phyloP scores from a whole-genome alignment of 2,329 filamentous ascomycete species.

The Verticillium dahliae region DNA sequence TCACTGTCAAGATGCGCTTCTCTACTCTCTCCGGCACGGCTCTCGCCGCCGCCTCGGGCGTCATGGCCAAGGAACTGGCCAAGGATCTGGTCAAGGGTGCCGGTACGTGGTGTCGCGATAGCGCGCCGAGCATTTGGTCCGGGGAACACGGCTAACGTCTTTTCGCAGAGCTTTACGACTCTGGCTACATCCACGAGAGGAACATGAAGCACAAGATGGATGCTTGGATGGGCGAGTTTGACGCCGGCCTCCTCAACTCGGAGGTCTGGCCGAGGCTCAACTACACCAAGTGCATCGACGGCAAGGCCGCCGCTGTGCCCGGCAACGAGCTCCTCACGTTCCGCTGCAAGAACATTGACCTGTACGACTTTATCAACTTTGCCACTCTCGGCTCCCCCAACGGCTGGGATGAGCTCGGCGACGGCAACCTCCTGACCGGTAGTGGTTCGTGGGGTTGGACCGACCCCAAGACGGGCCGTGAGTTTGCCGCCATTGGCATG shows the following conservation, averaged over 20 bases:
- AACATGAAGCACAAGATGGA: slow-evolving; percentile 8
- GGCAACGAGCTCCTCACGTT: slow-evolving; percentile 15
- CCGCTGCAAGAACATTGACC: slow-evolving; percentile 30
- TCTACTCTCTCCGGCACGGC: slow-evolving; percentile 9
- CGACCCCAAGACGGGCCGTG: slow-evolving; percentile 26
- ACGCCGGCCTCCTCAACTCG: slow-evolving; percentile 14
- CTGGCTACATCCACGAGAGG: slow-evolving; percentile 20
- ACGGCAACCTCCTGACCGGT: slow-evolving; percentile 15
- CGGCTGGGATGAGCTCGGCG: slow-evolving; percentile 4
- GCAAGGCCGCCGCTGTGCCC: slow-evolving; percentile 13
- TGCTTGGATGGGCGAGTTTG: slow-evolving; percentile 12
- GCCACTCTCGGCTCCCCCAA: slow-evolving; percentile 38
- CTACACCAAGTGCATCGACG: slow-evolving; percentile 16
- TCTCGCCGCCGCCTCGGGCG: slow-evolving; percentile 6
- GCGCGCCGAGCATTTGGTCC: not conserved
- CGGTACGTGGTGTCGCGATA: slow-evolving; percentile 1
- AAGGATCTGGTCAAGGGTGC: slow-evolving; percentile 8
- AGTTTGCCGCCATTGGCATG: slow-evolving; percentile 12
- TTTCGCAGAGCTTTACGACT: slow-evolving; percentile 18
- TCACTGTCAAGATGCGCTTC: slow-evolving; percentile 9
- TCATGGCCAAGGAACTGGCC: slow-evolving; percentile 9
- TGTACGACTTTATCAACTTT: slow-evolving; percentile 48
- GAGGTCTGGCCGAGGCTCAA: slow-evolving; percentile 14
- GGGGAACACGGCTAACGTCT: not conserved
- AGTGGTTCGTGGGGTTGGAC: slow-evolving; percentile 34